Conservation (phyloP, 768 basidiomycete genomes). For the Pisolithus marmoratus region DNA sequence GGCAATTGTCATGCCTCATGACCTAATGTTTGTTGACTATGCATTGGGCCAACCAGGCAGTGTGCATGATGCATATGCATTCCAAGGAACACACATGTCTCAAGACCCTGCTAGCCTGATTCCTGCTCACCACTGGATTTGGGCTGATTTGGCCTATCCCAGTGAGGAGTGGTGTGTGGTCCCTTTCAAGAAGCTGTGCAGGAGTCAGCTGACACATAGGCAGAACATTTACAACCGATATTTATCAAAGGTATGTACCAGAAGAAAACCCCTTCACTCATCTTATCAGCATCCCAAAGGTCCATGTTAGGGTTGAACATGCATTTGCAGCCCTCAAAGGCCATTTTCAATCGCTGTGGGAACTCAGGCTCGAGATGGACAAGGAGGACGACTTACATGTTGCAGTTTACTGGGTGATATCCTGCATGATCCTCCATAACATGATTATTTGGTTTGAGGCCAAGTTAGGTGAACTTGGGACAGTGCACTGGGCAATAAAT, state of each 20-base stretch:
- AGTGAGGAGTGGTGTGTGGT: background rate
- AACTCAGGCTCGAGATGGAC: background rate
- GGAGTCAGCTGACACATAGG: background rate
- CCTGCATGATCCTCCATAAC: constrained; percentile 1
- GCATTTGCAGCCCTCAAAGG: constrained; percentile 3
- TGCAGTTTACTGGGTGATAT: background rate
- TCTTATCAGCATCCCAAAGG: background rate
- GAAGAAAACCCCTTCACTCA: background rate
- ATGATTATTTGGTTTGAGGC: background rate
- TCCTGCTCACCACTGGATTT: too few relatives aligned
- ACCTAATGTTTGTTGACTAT: too few relatives aligned
- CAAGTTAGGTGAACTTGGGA: background rate
- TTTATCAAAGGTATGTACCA: background rate
- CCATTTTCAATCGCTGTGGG: background rate
- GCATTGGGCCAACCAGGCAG: too few relatives aligned
- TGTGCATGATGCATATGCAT: too few relatives aligned
- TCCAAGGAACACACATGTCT: too few relatives aligned
- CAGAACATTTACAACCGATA: background rate
- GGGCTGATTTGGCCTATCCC: background rate
- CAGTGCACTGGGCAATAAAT: background rate
- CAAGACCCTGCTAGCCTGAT: too few relatives aligned
- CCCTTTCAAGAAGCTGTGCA: background rate
- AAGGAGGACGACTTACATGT: background rate
- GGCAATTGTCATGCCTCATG: too few relatives aligned
- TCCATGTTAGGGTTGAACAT: background rate